These are phyloP conservation scores for Conticribra weissflogii DNA, from an alignment of 108 stramenopile species.

Conservation along the genomic window DNA sequence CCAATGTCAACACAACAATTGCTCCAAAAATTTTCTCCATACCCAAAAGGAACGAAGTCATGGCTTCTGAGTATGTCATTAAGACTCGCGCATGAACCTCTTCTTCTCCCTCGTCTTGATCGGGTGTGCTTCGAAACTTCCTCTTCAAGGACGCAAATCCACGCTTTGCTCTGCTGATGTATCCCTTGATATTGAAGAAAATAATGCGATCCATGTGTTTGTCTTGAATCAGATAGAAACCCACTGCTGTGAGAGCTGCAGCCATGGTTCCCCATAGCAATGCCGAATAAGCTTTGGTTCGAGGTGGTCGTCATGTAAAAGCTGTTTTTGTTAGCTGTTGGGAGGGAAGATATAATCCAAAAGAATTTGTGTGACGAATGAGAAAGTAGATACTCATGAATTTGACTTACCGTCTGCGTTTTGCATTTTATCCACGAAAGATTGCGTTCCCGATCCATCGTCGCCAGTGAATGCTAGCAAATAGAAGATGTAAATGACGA, in stretches of 20 bases:
- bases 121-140: neutral
- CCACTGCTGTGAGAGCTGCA: conserved; percentile 37
- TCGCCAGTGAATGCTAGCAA: conserved; percentile 58
- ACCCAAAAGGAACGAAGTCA: conserved; percentile 55
- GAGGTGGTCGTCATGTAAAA: no score
- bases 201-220: conserved; percentile 43
- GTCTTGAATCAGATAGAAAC: conserved; percentile 61
- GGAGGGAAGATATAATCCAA: no score
- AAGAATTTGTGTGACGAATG: no score
- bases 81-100: conserved; percentile 23
- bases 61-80: conserved; percentile 42
- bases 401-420: no score
- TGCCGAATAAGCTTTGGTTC: conserved; percentile 59
- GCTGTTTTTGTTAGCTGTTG: no score
- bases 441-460: conserved; percentile 39
- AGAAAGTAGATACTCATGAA: no score
- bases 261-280: conserved; percentile 64
- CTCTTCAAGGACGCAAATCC: neutral
- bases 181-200: conserved; percentile 26
- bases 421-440: conserved; percentile 59
- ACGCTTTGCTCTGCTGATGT: conserved; percentile 3
- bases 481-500: conserved; percentile 65
- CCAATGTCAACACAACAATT: conserved; percentile 52
- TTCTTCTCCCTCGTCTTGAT: conserved; percentile 3
- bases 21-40: conserved; percentile 50